phyloP scores from a whole-genome alignment of 805 yeast species.

The Lipomyces japonicus region DNA sequence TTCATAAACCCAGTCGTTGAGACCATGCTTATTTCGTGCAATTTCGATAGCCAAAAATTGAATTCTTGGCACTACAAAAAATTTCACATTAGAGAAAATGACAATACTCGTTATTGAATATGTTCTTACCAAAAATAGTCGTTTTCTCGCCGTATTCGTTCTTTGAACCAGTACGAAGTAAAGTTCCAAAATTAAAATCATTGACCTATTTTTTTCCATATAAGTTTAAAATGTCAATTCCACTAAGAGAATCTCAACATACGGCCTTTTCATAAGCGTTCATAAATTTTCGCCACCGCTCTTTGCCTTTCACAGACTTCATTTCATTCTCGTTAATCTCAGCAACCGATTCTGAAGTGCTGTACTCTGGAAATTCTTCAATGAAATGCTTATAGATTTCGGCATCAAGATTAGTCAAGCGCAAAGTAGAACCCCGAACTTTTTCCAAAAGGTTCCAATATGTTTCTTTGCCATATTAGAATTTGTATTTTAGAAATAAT shows the following conservation, averaged over 20 bases:
- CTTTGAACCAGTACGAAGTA: slow-evolving; percentile 67
- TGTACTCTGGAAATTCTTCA: slow-evolving; percentile 85
- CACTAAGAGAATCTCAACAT: neutral
- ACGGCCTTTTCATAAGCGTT: slow-evolving; percentile 66
- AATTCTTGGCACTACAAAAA: slow-evolving; percentile 56
- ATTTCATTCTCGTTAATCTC: slow-evolving; percentile 70
- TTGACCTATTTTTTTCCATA: slow-evolving; percentile 49
- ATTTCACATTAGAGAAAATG: neutral
- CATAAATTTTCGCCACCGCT: slow-evolving; percentile 85
- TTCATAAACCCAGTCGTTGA: slow-evolving; percentile 80
- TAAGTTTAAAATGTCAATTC: neutral
- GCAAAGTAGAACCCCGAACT: slow-evolving; percentile 74
- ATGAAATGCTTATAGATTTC: slow-evolving; percentile 43
- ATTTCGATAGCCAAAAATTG: slow-evolving; percentile 95
- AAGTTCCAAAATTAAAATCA: slow-evolving; percentile 93
- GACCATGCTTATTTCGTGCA: slow-evolving; percentile 82
- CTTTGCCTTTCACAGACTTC: slow-evolving; percentile 77
- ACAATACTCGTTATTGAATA: neutral
- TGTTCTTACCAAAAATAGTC: slow-evolving; percentile 62
- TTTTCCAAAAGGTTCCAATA: slow-evolving; percentile 79
- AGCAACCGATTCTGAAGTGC: slow-evolving; percentile 50
- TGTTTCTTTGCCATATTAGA: too few species aligned
- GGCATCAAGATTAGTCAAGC: slow-evolving; percentile 44
- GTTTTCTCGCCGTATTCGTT: slow-evolving; percentile 78
- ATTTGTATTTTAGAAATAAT: too few species aligned